These are phyloP conservation scores for Phytophthora megakarya DNA, from an alignment of 352 stramenopile genomes.

Conservation along the genomic window DNA sequence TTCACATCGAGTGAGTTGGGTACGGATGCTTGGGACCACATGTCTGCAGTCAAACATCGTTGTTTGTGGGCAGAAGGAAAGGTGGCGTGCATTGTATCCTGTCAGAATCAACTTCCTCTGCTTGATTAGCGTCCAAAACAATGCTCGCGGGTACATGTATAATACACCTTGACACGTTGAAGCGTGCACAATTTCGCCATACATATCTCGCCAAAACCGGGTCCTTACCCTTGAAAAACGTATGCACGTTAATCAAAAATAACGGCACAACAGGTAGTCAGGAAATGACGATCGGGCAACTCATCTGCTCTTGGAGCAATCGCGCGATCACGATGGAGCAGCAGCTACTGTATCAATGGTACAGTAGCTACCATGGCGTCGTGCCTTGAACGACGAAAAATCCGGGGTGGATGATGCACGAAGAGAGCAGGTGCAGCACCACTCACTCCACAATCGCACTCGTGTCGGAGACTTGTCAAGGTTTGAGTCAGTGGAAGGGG, in stretches of 20 bases:
- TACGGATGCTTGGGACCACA: not conserved
- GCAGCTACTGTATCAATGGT: too few relatives aligned
- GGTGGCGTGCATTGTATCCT: conserved; percentile 10
- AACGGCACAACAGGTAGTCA: not conserved
- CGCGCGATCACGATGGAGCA: conserved; percentile 14
- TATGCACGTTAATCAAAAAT: not conserved
- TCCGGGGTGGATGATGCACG: conserved; percentile 32
- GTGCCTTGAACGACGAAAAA: conserved; percentile 24
- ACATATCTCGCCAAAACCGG: conserved; percentile 1
- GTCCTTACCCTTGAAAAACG: conserved; percentile 6
- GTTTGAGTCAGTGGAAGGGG: not conserved
- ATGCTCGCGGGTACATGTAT: conserved; percentile 10
- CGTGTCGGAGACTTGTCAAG: conserved; percentile 7
- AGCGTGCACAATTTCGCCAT: too few relatives aligned
- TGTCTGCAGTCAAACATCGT: not conserved
- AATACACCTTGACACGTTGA: too few relatives aligned
- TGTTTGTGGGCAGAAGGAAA: conserved; percentile 4
- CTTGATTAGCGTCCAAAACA: too few relatives aligned
- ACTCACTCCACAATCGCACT: conserved; percentile 30
- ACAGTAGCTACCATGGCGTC: conserved; percentile 18
- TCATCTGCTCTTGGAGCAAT: conserved; percentile 22
- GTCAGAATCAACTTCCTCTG: conserved; percentile 8
- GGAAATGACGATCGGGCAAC: conserved; percentile 23
- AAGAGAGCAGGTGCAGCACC: conserved; percentile 20
- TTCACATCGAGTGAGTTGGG: conserved; percentile 9